Percentiles rank a stretch among this genome's conserved stretches.
These are phyloP conservation scores for Cercospora janseana DNA, from an alignment of 2,329 filamentous ascomycete species.

Conservation along the genomic window DNA sequence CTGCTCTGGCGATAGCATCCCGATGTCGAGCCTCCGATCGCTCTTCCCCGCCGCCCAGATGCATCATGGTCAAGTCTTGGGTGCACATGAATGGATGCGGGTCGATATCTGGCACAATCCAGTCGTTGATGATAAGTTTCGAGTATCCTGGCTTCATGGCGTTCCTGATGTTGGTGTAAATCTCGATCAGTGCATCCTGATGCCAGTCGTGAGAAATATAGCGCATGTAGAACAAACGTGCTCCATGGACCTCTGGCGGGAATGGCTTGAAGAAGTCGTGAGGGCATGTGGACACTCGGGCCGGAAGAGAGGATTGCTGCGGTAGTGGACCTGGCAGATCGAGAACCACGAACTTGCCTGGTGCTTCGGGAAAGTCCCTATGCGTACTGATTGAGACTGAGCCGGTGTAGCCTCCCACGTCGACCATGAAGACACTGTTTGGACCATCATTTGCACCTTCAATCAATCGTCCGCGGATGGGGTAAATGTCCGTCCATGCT, in stretches of 20 bases:
- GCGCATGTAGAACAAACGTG: conserved; percentile 33
- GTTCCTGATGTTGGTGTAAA: conserved; percentile 29
- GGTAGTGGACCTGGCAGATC: conserved; percentile 1
- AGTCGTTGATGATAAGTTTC: conserved; percentile 37
- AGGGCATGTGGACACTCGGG: conserved; percentile 20
- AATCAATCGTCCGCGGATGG: conserved; percentile 1
- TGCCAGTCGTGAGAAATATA: conserved; percentile 37
- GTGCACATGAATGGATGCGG: conserved; percentile 9
- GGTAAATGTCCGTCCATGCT: conserved; percentile 9
- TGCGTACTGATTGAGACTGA: background rate
- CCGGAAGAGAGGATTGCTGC: background rate
- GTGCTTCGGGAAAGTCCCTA: conserved; percentile 6
- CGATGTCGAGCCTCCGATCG: conserved; percentile 6
- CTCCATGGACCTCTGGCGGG: conserved; percentile 27
- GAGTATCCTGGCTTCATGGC: conserved; percentile 36
- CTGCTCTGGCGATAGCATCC: conserved; percentile 10
- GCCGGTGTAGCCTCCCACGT: conserved; percentile 9
- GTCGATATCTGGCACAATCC: conserved; percentile 31
- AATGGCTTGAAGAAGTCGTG: conserved; percentile 40
- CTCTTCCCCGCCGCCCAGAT: conserved; percentile 8
- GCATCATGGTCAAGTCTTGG: conserved; percentile 13
- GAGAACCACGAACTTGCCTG: conserved; percentile 10
- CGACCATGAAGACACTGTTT: conserved; percentile 15
- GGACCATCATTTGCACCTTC: background rate
- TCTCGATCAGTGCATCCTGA: conserved; percentile 30